Evolutionary conservation across 2,329 filamentous ascomycete genomes (phyloP).

Genomic region (Cercospora berteroae): DNA sequence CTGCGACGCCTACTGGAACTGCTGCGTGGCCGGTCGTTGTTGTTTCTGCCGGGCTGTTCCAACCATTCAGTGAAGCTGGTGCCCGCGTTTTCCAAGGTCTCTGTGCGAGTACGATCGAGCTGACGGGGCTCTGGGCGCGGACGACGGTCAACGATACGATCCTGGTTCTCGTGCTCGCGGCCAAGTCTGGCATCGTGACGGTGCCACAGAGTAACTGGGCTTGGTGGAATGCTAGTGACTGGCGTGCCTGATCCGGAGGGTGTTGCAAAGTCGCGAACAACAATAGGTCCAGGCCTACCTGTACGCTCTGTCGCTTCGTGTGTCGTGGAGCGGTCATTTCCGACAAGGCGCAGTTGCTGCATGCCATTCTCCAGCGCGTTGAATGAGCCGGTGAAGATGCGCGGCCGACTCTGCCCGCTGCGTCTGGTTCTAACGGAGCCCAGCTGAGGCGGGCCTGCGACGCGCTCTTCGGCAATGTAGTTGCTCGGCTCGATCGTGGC

Average conservation of each 20-base stretch:
- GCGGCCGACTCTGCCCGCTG: conserved; percentile 19
- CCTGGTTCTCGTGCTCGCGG: not conserved
- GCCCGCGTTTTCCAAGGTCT: conserved; percentile 1
- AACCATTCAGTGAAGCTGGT: not conserved
- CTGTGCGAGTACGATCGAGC: not conserved
- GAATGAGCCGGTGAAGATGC: conserved; percentile 32
- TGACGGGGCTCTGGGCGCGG: not conserved
- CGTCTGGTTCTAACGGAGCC: conserved; percentile 15
- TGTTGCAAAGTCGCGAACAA: conserved; percentile 14
- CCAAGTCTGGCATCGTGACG: conserved; percentile 16
- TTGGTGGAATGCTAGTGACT: conserved; percentile 18
- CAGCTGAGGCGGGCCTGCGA: conserved; percentile 7
- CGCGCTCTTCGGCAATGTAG: conserved; percentile 12
- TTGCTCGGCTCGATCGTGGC: conserved; percentile 18
- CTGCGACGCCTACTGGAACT: conserved; percentile 10
- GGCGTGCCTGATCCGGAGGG: conserved; percentile 8
- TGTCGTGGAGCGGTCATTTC: not conserved
- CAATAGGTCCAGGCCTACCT: conserved; percentile 2
- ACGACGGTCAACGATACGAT: not conserved
- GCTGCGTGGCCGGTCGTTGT: conserved; percentile 9
- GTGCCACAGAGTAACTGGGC: conserved; percentile 22
- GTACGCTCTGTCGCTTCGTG: not conserved
- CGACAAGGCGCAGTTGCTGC: not conserved
- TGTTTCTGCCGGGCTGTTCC: conserved; percentile 9
- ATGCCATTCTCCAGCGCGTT: conserved; percentile 26